Base-by-base conservation (phyloP, 2,329 filamentous ascomycete species). In the Paecilomyces formosus region DNA sequence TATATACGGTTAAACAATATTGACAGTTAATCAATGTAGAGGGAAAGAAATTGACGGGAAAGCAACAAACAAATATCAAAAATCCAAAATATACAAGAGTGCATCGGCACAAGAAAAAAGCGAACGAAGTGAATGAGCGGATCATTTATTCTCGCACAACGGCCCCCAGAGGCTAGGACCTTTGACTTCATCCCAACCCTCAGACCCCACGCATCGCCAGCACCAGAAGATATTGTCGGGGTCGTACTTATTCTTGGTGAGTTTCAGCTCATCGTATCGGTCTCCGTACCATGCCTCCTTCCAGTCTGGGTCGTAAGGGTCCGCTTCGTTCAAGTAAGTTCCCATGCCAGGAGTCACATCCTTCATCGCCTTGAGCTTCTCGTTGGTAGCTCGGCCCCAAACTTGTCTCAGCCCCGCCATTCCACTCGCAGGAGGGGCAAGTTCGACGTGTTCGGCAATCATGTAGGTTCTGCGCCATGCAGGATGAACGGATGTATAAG, bases 281-380 rank as follows among this genome's bases (percentile, higher is more conserved):
- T 62, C 53, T 5, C 76, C 77, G 70, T 72, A 78, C 62, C 77
- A 79, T 6, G 70, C 64, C 21, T 68, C 26, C 58, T 76, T 71
- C 64, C 73, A 78, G 26, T 70, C 61, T 4, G 74, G 70, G 62
- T 78, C 74, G n/a, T 68, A 69, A 8, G 71, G 67, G 60, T 76
- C 70, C 4, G 74, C 74, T 60, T 75, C 72, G 54, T 76, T 77
- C 18, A 70, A 56, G 55, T 77, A 77, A 1, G 69, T 65, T 12
- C 73, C 74, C 63, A 67, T 67, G 18, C 21, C 52, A 39, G 18
- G 65, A 61, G 7, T 66, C 3, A 26, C 24, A 26, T 26, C 24
- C 24, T 26, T 26, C 24, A 26, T 26, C 24, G 24, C 24, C 24
- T 26, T 26, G 61, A 15, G 75, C 67, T 22, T 69, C 64, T 7